A percentile compares a stretch with the other conserved stretches of the same genome.
Conservation (phyloP, 257 asterid species). For the Solanum ossicruentum region DNA sequence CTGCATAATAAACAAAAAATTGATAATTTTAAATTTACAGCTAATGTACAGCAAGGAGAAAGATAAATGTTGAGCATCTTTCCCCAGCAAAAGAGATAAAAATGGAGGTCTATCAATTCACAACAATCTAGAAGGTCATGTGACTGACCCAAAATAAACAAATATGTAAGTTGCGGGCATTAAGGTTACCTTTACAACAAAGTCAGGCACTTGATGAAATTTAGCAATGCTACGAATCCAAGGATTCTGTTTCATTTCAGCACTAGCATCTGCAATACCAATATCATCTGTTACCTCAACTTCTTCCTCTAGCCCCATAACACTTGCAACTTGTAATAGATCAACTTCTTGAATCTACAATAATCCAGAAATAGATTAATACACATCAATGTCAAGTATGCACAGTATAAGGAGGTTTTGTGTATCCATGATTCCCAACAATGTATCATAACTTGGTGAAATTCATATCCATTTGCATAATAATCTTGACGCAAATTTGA, state of each 20-base stretch:
- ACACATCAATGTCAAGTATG: not conserved
- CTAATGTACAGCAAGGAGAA: too few species aligned
- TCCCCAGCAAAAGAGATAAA: too few species aligned
- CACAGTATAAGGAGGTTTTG: not conserved
- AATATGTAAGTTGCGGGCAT: not conserved
- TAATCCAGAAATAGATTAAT: not conserved
- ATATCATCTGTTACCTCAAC: slow-evolving; percentile 67
- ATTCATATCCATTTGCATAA: not conserved
- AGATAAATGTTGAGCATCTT: too few species aligned
- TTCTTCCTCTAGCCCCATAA: slow-evolving; percentile 83
- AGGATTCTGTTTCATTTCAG: slow-evolving; percentile 80
- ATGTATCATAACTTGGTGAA: not conserved
- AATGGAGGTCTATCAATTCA: not conserved
- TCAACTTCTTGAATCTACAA: slow-evolving; percentile 85
- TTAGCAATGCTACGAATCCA: slow-evolving; percentile 94
- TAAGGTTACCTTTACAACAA: slow-evolving; percentile 64
- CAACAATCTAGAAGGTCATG: not conserved
- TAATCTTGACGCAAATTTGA: not conserved
- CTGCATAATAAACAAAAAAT: too few species aligned
- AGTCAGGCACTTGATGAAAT: slow-evolving; percentile 70
- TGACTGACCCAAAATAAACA: not conserved
- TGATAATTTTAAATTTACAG: too few species aligned
- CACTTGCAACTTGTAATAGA: slow-evolving; percentile 73
- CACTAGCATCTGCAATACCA: slow-evolving; percentile 63
- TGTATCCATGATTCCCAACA: not conserved